Conservation (phyloP, 495 filamentous ascomycete genomes). For the Penicillium desertorum region DNA sequence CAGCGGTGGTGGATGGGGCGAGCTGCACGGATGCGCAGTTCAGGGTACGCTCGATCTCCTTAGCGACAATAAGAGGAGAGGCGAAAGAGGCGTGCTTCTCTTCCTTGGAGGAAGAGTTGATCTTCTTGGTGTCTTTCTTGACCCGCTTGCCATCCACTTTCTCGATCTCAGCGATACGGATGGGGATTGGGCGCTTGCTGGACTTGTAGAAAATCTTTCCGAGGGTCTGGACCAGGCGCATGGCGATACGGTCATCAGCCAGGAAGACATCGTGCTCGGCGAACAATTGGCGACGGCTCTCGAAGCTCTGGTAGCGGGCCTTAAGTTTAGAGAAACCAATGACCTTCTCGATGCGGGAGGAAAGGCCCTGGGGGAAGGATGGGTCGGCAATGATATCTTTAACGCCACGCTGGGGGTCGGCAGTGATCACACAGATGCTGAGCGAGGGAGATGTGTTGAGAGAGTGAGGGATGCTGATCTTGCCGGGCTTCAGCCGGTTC, state of each 20-base stretch:
- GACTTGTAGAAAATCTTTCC: slow-evolving; percentile 88
- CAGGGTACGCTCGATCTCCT: slow-evolving; percentile 70
- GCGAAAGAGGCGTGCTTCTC: slow-evolving; percentile 43
- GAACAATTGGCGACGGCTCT: slow-evolving; percentile 79
- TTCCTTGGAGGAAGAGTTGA: slow-evolving; percentile 30
- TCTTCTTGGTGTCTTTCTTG: slow-evolving; percentile 47
- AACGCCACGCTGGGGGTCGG: slow-evolving; percentile 82
- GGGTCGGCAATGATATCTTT: slow-evolving; percentile 80
- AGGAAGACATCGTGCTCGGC: slow-evolving; percentile 85
- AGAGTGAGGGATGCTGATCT: slow-evolving; percentile 64
- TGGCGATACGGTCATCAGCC: slow-evolving; percentile 79
- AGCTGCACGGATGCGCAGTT: slow-evolving; percentile 71
- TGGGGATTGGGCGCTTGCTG: slow-evolving; percentile 81
- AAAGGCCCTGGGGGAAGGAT: slow-evolving; percentile 70
- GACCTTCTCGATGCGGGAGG: slow-evolving; percentile 72
- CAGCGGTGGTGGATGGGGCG: slow-evolving; percentile 61
- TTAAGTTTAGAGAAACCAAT: slow-evolving; percentile 81
- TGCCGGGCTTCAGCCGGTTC: slow-evolving; percentile 75
- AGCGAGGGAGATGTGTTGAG: slow-evolving; percentile 60
- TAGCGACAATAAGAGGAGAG: slow-evolving; percentile 56
- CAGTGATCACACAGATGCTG: slow-evolving; percentile 79
- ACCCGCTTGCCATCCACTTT: slow-evolving; percentile 68
- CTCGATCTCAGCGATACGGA: slow-evolving; percentile 64
- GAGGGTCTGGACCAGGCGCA: slow-evolving; percentile 68
- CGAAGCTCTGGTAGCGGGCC: slow-evolving; percentile 81